phyloP scores from a whole-genome alignment of 73 alveolate species.

The Breviolum minutum region DNA sequence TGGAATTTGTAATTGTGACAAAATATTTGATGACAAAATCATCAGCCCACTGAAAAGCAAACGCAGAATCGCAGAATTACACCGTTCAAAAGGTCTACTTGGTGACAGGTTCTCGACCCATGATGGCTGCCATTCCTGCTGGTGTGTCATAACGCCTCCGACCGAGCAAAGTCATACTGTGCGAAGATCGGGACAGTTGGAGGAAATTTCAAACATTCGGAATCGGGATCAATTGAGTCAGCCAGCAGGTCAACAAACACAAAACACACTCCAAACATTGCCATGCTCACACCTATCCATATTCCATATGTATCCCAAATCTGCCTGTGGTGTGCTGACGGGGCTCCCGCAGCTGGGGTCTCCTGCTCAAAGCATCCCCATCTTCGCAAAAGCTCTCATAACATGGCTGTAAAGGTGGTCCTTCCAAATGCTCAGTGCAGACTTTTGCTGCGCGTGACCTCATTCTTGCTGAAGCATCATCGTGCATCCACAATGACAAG shows the following conservation, averaged over 20 bases:
- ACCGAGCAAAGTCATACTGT: too few relatives aligned
- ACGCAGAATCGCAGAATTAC: not conserved
- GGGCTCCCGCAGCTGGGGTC: constrained; percentile 14
- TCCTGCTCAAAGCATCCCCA: not conserved
- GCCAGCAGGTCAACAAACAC: too few relatives aligned
- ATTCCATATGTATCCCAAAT: not conserved
- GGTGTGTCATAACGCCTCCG: constrained; percentile 91
- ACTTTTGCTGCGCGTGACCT: not conserved
- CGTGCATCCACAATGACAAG: too few relatives aligned
- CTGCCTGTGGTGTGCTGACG: constrained; percentile 47
- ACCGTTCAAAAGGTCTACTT: not conserved
- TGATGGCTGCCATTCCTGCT: constrained; percentile 63
- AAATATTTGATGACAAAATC: not conserved
- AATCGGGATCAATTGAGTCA: too few relatives aligned
- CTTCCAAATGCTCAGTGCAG: constrained; percentile 9
- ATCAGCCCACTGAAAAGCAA: too few relatives aligned
- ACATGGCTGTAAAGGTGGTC: not conserved
- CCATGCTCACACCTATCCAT: not conserved
- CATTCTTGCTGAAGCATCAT: not conserved
- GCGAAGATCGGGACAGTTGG: too few relatives aligned
- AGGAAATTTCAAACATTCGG: too few relatives aligned
- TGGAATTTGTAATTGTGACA: too few relatives aligned
- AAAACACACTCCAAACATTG: too few relatives aligned
- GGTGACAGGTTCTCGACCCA: not conserved
- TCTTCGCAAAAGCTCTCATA: too few relatives aligned